Base-by-base conservation (phyloP, 2,329 filamentous ascomycete genomes). In the Aspergillus hiratsukae region DNA sequence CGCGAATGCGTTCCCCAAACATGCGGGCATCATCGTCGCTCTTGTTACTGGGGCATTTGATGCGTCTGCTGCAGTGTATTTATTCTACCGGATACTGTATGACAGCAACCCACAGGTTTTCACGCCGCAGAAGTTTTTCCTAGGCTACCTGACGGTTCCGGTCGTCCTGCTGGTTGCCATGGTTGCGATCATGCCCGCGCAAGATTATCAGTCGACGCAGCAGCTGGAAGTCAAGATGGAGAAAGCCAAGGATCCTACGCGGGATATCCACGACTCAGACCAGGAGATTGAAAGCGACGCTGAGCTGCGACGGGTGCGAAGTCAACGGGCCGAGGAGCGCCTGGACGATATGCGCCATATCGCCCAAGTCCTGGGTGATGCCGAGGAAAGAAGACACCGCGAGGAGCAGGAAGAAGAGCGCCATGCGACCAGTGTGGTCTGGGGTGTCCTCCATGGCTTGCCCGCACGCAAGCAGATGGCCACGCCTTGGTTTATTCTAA, bases 401-500 rank as follows among this genome's bases (percentile, higher is more conserved):
- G 81, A 70, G 35, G 64, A 71, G 35, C 66, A 65, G 51, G 88
- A 93, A 72, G 87, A 89, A 68, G 80, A 81, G 64, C 88, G 87
- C 68, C 87, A 89, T 59, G 80, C 83, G 51, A 82, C 81, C 9
- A 89, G 86, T 27, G 90, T 89, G 10, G 89, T 96, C 31, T 96
- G 90, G 89, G 91, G 91, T 46, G 87, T 88, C 27, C 82, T 96
- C 70, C 91, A 96, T 67, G 85, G 86, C 48, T 78, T 81, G 59
- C 83, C 87, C 0, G 88, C 88, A 0, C 68, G 78, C 43, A 77
- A 89, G 68, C 91, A 96, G 72, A 87, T 96, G 65, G 71, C 76
- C 6, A 90, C 87, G 3, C 88, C 87, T 0, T 97, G 91, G 91
- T 96, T 94, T 71, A 79, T 91, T n/a, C 80, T 96, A 37, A 90